These are phyloP conservation scores for Oryza meridionalis DNA, from an alignment of 176 grass and related monocot genomes.

Conservation along the genomic window DNA sequence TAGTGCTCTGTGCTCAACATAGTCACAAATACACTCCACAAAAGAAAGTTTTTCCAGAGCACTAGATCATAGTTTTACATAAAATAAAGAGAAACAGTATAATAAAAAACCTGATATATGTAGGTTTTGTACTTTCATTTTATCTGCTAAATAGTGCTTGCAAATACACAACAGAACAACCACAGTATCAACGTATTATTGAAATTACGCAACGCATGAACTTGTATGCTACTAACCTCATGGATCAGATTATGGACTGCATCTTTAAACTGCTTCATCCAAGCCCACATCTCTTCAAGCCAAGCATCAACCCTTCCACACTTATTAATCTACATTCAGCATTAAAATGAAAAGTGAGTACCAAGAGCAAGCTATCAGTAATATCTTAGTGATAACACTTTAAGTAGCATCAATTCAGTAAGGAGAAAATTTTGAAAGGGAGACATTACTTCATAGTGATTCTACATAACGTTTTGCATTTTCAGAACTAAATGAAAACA, in stretches of 20 bases:
- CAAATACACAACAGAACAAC: constrained; percentile 26
- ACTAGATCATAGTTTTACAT: neutral
- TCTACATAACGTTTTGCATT: constrained; percentile 23
- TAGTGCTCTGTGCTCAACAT: constrained; percentile 6
- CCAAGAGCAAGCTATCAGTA: constrained; percentile 24
- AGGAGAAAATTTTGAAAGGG: constrained; percentile 27
- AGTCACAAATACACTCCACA: neutral
- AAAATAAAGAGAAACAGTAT: constrained; percentile 6
- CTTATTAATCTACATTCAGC: constrained; percentile 62
- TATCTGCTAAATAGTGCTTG: constrained; percentile 2
- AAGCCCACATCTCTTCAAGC: constrained; percentile 91
- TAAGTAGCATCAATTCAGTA: constrained; percentile 39
- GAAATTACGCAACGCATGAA: constrained; percentile 34
- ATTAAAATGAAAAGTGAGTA: constrained; percentile 51
- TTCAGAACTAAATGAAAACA: constrained; percentile 15
- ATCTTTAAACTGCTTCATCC: constrained; percentile 92
- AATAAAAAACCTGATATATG: constrained; percentile 39
- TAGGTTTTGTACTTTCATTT: neutral
- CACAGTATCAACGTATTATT: constrained; percentile 19
- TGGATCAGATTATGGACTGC: constrained; percentile 54
- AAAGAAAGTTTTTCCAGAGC: constrained; percentile 9
- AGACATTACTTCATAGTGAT: constrained; percentile 18
- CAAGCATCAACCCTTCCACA: constrained; percentile 78
- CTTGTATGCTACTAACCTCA: constrained; percentile 55
- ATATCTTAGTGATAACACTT: constrained; percentile 11